Conservation (phyloP, 2,329 filamentous ascomycete species). For the Tolypocladium guangdongense region DNA sequence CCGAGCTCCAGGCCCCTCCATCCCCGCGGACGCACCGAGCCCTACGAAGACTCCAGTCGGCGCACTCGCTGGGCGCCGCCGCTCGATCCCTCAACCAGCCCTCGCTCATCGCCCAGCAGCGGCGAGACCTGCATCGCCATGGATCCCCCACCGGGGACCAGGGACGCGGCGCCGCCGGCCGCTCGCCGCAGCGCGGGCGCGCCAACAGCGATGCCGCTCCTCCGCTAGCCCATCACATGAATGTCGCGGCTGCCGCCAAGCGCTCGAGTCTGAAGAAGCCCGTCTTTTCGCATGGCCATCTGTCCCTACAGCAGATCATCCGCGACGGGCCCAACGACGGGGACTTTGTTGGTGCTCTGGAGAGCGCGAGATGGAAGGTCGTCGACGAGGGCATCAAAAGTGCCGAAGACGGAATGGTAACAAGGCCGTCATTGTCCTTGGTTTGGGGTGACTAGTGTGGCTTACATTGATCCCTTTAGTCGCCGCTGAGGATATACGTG, state of each 20-base stretch:
- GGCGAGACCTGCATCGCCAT: constrained; percentile 33
- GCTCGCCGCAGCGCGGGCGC: constrained; percentile 46
- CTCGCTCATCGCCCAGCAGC: constrained; percentile 54
- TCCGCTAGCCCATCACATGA: constrained; percentile 25
- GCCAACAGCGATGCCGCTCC: constrained; percentile 62
- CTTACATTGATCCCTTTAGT: constrained; percentile 40
- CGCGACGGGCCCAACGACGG: constrained; percentile 69
- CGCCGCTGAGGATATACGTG: constrained; percentile 83
- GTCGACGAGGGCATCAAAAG: constrained; percentile 66
- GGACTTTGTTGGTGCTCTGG: constrained; percentile 54
- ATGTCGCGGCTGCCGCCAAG: constrained; percentile 22
- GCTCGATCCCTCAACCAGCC: constrained; percentile 32
- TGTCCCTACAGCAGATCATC: constrained; percentile 64
- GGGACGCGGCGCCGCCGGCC: constrained; percentile 12
- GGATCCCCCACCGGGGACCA: constrained; percentile 19
- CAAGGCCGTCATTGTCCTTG: not conserved
- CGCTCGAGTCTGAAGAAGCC: constrained; percentile 30
- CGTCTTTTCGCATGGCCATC: constrained; percentile 38
- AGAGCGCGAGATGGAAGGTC: constrained; percentile 62
- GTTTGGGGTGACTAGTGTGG: not conserved
- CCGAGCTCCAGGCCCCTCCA: constrained; percentile 42
- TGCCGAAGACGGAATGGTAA: constrained; percentile 73
- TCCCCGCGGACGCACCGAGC: constrained; percentile 56
- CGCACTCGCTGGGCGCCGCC: constrained; percentile 53
- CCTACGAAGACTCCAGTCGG: constrained; percentile 65